Evolutionary conservation across 352 stramenopile species (phyloP), one percentile per base, ranked within the genome.

Genomic region (Phytophthora citrophthora): DNA sequence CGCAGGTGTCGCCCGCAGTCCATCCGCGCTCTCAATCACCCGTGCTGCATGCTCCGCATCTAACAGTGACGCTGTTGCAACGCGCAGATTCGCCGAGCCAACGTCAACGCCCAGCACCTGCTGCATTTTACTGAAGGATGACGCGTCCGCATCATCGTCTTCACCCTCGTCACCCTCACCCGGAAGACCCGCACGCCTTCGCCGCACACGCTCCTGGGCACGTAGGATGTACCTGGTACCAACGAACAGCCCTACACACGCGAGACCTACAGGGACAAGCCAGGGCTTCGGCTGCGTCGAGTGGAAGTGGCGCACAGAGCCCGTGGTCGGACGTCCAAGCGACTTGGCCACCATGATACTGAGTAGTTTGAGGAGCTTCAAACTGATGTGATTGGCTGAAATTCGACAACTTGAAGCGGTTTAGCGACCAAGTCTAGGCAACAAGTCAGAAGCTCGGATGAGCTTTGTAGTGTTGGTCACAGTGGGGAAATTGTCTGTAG

Each of bases 41-140:
- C 74, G 81, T 13, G 77, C 66, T 4, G 53, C 46, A 18, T 57
- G 48, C 4, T 34, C 16, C 13, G 32, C 18, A 27, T 53, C 60
- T 11, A 79, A 38, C 16, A 82, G 46, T 20, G 77, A 74, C 11
- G 76, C 73, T 2, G 59, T 51, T 3, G 81, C 70, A 24, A 90
- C 66, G n/a, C 81, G 74, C 15, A 90, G 60, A 54, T 81, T 88
- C 7, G 68, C 52, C 1, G 81, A 78, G 10, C 81, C 81, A 40
- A 86, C 71, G 56, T 89, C 79, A n/a, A 90, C 65, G 11, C 79
- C 79, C 15, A 91, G 53, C 8, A 89, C 66, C 32, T 83, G 76
- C 43, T 70, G 70, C 40, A 77, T 64, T 39, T 64, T 70, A 40
- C 32, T 61, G 16, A 57, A 9, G 9, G 52, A 23, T 46, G 65